Evolutionary conservation across 768 basidiomycete genomes (phyloP).

Genomic region (Macrolepiota fuliginosa): DNA sequence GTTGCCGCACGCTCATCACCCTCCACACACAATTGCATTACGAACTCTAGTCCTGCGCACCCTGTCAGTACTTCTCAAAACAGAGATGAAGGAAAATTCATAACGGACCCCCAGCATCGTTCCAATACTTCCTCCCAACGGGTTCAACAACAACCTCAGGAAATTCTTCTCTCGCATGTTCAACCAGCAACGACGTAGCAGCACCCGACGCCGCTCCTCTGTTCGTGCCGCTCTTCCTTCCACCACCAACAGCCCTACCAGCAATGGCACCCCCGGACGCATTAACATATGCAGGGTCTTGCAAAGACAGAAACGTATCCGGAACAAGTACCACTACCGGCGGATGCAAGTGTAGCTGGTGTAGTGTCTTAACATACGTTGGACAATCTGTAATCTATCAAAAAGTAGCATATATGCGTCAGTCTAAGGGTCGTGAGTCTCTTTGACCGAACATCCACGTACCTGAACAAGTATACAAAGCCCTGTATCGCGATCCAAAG

Average conservation of each 20-base stretch:
- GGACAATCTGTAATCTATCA: constrained; percentile 78
- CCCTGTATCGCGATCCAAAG: constrained; percentile 78
- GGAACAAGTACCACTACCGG: constrained; percentile 77
- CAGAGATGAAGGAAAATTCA: background rate
- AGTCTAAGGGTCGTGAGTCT: background rate
- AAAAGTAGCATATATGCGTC: background rate
- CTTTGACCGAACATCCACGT: background rate
- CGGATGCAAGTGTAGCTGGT: constrained; percentile 77
- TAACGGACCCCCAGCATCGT: constrained; percentile 65
- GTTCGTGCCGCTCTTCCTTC: constrained; percentile 19
- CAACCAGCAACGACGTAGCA: constrained; percentile 60
- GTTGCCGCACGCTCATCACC: constrained; percentile 82
- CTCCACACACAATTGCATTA: constrained; percentile 74
- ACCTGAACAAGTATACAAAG: constrained; percentile 79
- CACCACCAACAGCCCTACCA: background rate
- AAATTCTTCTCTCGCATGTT: constrained; percentile 74
- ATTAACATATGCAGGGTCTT: constrained; percentile 43
- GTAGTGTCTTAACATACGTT: constrained; percentile 85
- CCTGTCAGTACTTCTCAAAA: background rate
- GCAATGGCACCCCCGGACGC: constrained; percentile 24
- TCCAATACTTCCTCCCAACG: constrained; percentile 82
- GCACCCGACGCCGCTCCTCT: constrained; percentile 31
- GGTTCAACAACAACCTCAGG: constrained; percentile 65
- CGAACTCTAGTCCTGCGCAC: constrained; percentile 67
- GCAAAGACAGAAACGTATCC: constrained; percentile 69